Percentiles rank a stretch among this genome's conserved stretches.
phyloP scores from a whole-genome alignment of 2,329 filamentous ascomycete genomes.

The Aureobasidium sp. region DNA sequence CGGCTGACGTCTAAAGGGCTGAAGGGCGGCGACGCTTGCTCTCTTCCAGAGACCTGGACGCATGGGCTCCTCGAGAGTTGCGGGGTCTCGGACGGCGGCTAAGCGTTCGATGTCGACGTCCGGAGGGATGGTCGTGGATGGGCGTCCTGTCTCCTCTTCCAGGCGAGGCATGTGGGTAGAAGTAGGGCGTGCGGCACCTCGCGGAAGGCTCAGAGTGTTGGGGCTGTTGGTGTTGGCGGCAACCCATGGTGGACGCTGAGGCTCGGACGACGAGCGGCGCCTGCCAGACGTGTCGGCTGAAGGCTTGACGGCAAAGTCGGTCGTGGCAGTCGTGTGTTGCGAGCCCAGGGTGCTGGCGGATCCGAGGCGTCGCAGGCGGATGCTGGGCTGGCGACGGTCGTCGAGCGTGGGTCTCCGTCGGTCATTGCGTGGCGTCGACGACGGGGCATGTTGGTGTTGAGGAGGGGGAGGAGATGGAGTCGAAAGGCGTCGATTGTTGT shows the following conservation, averaged over 20 bases:
- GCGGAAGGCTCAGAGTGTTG: neutral
- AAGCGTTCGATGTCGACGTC: constrained; percentile 1
- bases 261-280: constrained; percentile 12
- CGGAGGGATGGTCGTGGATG: neutral
- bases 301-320: constrained; percentile 2
- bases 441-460: neutral
- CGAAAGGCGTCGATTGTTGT: neutral
- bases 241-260: constrained; percentile 4
- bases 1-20: neutral
- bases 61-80: neutral
- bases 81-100: neutral
- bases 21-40: constrained; percentile 11
- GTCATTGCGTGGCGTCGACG: constrained; percentile 5
- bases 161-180: constrained; percentile 6
- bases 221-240: neutral
- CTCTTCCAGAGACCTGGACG: constrained; percentile 10
- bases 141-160: constrained; percentile 10
- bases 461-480: neutral
- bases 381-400: constrained; percentile 13
- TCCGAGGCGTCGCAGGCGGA: constrained; percentile 11
- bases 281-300: neutral
- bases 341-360: constrained; percentile 10
- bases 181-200: neutral
- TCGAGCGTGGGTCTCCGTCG: constrained; percentile 5
- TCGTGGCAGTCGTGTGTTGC: neutral